Evolutionary conservation across 345 rosid species (phyloP).

Genomic region (Euphorbia pulcherrima): DNA sequence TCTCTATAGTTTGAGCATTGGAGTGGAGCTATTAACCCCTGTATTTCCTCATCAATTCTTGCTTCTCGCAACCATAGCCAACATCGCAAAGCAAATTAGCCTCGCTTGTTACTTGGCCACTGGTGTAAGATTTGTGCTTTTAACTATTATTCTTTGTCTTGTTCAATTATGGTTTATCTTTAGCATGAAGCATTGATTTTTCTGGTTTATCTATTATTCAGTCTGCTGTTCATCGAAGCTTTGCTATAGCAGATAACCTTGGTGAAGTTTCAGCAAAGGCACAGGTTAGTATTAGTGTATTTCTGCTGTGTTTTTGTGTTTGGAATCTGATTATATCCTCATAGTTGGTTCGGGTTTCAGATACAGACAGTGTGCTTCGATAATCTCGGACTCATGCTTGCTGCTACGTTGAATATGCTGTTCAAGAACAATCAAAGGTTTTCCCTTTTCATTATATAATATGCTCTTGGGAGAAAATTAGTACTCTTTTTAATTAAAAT

Average conservation of each 20-base stretch:
- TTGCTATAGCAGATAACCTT: conserved; percentile 86
- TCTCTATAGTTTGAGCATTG: conserved; percentile 81
- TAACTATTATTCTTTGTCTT: neutral
- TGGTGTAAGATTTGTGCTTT: conserved; percentile 48
- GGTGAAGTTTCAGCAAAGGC: conserved; percentile 96
- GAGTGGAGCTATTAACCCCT: conserved; percentile 87
- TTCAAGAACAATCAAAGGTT: conserved; percentile 62
- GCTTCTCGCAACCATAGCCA: conserved; percentile 78
- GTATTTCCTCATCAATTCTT: conserved; percentile 66
- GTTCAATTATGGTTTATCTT: conserved; percentile 1
- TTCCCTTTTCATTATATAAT: conserved; percentile 8
- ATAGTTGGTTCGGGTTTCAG: conserved; percentile 35
- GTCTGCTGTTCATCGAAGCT: conserved; percentile 87
- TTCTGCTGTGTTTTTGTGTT: neutral
- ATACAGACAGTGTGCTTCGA: conserved; percentile 74
- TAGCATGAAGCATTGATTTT: neutral
- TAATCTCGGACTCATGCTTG: conserved; percentile 63
- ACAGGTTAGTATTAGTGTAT: conserved; percentile 43
- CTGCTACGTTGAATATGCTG: conserved; percentile 51
- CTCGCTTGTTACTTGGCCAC: conserved; percentile 79
- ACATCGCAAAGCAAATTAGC: conserved; percentile 91
- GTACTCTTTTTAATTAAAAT: neutral
- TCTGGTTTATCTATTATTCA: conserved; percentile 16
- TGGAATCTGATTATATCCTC: conserved; percentile 11
- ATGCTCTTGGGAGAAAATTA: neutral